Evolutionary conservation across 2,329 filamentous ascomycete genomes (phyloP), one percentile per base, ranked within the genome.

Genomic region (Penicillium sp.): DNA sequence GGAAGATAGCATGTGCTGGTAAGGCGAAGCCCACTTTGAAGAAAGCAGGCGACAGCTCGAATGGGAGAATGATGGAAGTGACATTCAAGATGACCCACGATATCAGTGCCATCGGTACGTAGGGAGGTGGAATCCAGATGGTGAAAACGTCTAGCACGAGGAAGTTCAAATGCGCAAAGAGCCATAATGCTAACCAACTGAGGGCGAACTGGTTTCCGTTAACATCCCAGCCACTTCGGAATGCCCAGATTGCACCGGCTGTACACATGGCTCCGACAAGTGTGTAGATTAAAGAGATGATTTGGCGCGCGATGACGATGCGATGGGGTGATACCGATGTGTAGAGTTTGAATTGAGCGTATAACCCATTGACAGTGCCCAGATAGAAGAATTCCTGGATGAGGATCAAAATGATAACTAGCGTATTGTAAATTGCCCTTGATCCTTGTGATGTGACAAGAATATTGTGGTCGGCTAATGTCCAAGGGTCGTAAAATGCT

Each of bases 351-450:
- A 76, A 76, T 44, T 73, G 65, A 4, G 54, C 59, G 43, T 71
- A 74, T n/a, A 81, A 67, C 15, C 76, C 78, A 62, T 81, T 81
- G 58, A 81, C 63, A 43, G 72, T 74, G 29, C 77, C 72, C 13
- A 81, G 66, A 61, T 76, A 81, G 70, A 81, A 81, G 69, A 81
- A 81, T 59, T 81, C 75, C 55, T 78, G 75, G 35, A 81, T 74
- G 12, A 81, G 64, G n/a, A 78, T 74, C 33, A 81, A 69, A 47
- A 79, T 75, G 51, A 80, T 74, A 4, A 73, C 69, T 7, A 79
- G 63, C 0, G 77, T 81, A 60, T 80, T 81, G 66, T 79, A 79
- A 51, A 81, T 70, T 0, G 78, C 63, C 1, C 76, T 66, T 1
- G 76, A 72, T 3, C 77, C 77, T 59, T 81, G 77, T 0, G 67